Evolutionary conservation across 257 asterid species (phyloP).

Genomic region (Henckelia pumila): DNA sequence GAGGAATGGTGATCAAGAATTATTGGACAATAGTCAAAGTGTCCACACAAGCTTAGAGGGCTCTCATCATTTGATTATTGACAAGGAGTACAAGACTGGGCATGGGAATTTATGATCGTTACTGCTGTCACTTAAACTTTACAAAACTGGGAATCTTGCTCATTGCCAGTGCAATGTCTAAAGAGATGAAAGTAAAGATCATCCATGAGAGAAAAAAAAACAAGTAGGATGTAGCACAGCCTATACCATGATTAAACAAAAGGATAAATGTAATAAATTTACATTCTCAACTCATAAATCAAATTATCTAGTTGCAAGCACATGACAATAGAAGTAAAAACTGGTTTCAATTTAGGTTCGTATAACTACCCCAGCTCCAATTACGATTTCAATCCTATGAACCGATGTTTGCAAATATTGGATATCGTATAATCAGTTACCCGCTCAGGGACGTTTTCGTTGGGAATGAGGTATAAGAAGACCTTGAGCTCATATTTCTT

Average conservation of each 20-base stretch:
- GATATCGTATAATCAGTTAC: background rate
- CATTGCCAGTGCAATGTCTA: background rate
- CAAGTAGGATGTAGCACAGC: background rate
- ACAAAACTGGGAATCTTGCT: background rate
- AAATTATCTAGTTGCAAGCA: background rate
- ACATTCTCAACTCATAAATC: background rate
- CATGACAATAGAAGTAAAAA: background rate
- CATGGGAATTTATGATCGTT: background rate
- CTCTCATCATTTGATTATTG: background rate
- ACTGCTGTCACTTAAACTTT: background rate
- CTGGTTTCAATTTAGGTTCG: background rate
- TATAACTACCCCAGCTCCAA: background rate
- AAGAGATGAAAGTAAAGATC: background rate
- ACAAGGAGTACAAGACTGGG: slow-evolving; percentile 1
- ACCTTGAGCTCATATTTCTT: background rate
- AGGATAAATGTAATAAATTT: background rate
- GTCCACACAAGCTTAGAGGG: background rate
- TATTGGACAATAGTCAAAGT: background rate
- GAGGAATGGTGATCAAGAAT: slow-evolving; percentile 11
- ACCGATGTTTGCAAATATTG: background rate
- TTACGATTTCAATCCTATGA: background rate
- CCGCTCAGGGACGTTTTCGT: background rate
- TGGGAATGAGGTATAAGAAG: background rate
- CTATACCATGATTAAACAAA: background rate
- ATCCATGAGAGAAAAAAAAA: no score